Evolutionary conservation across 345 rosid species (phyloP).

Genomic region (Sonneratia alba): DNA sequence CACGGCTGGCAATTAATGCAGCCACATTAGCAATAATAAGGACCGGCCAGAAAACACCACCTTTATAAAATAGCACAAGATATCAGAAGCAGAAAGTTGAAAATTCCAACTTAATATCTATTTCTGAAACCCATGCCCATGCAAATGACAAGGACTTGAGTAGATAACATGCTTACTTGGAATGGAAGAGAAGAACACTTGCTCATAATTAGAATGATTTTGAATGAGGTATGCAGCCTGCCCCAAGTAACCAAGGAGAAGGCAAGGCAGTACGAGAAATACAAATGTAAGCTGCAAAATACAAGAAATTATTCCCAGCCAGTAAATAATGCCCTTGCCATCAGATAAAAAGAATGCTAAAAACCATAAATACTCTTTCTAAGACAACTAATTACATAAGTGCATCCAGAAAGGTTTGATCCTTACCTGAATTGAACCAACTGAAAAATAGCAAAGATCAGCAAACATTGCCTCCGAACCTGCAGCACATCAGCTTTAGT

Average conservation of each 20-base stretch:
- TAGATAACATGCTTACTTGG: conserved; percentile 54
- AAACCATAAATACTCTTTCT: not conserved
- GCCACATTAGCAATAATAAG: conserved; percentile 80
- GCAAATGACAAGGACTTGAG: no score
- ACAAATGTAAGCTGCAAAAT: conserved; percentile 93
- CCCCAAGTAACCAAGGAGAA: conserved; percentile 91
- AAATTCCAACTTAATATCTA: not conserved
- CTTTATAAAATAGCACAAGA: conserved; percentile 20
- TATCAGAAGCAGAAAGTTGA: conserved; percentile 3
- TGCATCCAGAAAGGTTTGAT: not conserved
- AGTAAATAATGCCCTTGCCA: not conserved
- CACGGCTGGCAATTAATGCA: conserved; percentile 91
- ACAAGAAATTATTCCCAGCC: conserved; percentile 13
- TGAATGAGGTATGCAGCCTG: conserved; percentile 94
- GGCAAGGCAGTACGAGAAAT: conserved; percentile 93
- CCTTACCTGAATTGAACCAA: conserved; percentile 85
- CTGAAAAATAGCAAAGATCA: conserved; percentile 97
- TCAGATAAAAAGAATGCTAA: not conserved
- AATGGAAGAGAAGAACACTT: conserved; percentile 75
- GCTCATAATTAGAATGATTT: conserved; percentile 45
- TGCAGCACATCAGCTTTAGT: conserved; percentile 19
- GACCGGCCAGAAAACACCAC: conserved; percentile 77
- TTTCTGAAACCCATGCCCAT: no score
- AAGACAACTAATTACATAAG: not conserved
- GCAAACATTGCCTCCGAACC: conserved; percentile 99